Evolutionary conservation across 805 yeast genomes (phyloP), one percentile per base, ranked within the genome.

Genomic region (Gaillardinia entomophila): DNA sequence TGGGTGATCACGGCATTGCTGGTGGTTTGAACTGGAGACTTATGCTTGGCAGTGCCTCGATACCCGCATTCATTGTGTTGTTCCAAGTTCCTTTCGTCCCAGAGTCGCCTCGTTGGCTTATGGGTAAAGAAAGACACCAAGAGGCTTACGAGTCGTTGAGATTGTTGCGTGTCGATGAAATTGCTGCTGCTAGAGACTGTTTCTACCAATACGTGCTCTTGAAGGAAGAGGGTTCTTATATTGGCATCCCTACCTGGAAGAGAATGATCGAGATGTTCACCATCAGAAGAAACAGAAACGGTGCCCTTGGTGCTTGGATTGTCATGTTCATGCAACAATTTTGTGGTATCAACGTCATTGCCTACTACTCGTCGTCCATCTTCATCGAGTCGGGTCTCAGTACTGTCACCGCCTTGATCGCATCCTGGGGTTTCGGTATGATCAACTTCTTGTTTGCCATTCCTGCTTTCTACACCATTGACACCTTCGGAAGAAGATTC

Each of bases 311-410:
- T 34, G 77, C 94, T 3, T 81, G 82, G 73, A 71, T 85, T 42
- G 86, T 79, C 38, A 86, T 87, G 77, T 82, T 85, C 51, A 81
- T 82, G 86, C 95, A 86, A 63, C 95, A 86, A 55, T 82, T 85
- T 62, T 86, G 95, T 60, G 95, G 95, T 46, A 76, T 86, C 55
- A 86, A 86, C 50, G 90, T 85, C 33, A 84, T 86, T 58, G 90
- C 94, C 13, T 82, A 84, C 60, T 86, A 83, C 57, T 82, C 90
- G 1, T 79, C 92, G 0, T 68, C 82, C 7, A 85, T 86, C 36
- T 86, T 86, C 60, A 56, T 70, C 15, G 71, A 78, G 36, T 76
- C 88, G 15, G 82, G 82, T 27, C 79, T 81, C 57, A 57, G 73
- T 26, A 75, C 72, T 39, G 66, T 73, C 40, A 67, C 73, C 37